Evolutionary conservation across 371 early-diverging fungal genomes (phyloP).

Genomic region (Saksenaea vasiformis): DNA sequence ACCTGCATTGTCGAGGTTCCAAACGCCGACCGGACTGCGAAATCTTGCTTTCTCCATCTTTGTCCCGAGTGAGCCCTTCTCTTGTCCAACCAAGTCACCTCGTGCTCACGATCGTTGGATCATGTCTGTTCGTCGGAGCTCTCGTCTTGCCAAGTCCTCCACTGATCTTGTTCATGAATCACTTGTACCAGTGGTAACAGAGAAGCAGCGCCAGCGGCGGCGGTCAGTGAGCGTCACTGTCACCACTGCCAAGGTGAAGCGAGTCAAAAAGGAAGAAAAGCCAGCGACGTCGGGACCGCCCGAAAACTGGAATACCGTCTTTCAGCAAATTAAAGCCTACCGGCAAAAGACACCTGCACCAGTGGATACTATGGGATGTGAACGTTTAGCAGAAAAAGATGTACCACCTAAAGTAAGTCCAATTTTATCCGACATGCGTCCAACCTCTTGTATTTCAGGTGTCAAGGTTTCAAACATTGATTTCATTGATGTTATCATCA

Average conservation of each 20-base stretch:
- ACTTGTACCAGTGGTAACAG: not conserved
- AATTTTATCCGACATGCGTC: not conserved
- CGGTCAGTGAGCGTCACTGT: not conserved
- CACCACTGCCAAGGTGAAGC: not conserved
- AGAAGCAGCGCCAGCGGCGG: not conserved
- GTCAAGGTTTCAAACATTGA: conserved; percentile 85
- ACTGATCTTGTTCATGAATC: conserved; percentile 1
- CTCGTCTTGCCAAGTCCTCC: conserved; percentile 8
- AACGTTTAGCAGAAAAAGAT: conserved; percentile 62
- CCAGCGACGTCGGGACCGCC: conserved; percentile 24
- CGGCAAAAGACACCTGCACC: conserved; percentile 74
- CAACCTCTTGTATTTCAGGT: conserved; percentile 33
- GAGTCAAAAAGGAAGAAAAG: conserved; percentile 4
- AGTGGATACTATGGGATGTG: conserved; percentile 97
- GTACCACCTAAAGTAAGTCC: conserved; percentile 20
- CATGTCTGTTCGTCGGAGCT: conserved; percentile 17
- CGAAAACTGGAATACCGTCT: conserved; percentile 69
- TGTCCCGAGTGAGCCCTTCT: not conserved
- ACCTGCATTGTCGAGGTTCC: not conserved
- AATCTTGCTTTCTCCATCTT: not conserved
- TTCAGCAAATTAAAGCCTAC: conserved; percentile 63
- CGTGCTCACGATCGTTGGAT: not conserved
- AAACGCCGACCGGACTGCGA: not conserved
- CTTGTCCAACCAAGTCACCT: not conserved
- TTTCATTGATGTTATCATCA: conserved; percentile 93